A percentile compares a stretch with the other conserved stretches of the same genome.
These are phyloP conservation scores for Dothistroma septosporum DNA, from an alignment of 2,329 filamentous ascomycete species.

Conservation along the genomic window DNA sequence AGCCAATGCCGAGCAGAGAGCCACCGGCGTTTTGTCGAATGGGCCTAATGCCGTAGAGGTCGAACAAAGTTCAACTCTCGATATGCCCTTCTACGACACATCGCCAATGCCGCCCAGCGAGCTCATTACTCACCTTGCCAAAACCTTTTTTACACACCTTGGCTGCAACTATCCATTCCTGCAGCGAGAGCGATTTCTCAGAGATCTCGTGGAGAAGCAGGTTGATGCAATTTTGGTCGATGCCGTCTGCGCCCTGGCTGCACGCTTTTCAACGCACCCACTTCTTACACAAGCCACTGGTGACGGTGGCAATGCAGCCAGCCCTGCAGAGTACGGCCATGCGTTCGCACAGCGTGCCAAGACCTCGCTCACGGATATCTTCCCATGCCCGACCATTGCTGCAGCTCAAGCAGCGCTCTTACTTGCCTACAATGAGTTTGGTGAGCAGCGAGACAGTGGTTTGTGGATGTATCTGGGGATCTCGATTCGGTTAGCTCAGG, in stretches of 20 bases:
- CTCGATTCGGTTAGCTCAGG: constrained; percentile 76
- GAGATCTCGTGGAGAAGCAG: constrained; percentile 73
- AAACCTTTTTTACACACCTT: constrained; percentile 75
- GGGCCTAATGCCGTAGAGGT: constrained; percentile 29
- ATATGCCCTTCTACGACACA: constrained; percentile 69
- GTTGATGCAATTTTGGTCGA: constrained; percentile 83
- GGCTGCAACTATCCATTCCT: constrained; percentile 85
- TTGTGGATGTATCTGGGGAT: constrained; percentile 92
- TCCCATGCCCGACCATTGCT: constrained; percentile 75
- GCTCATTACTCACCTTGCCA: constrained; percentile 70
- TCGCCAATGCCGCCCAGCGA: constrained; percentile 67
- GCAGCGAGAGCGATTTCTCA: constrained; percentile 65
- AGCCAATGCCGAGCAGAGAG: constrained; percentile 15
- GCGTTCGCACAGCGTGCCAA: constrained; percentile 79
- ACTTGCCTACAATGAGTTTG: constrained; percentile 85
- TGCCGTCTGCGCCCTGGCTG: constrained; percentile 75
- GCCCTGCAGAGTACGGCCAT: constrained; percentile 65
- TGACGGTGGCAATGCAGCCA: constrained; percentile 43
- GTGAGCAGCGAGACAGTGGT: constrained; percentile 80
- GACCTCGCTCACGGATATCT: constrained; percentile 75
- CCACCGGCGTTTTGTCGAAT: constrained; percentile 22
- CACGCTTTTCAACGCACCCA: constrained; percentile 67
- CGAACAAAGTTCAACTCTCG: constrained; percentile 43
- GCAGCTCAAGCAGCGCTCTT: constrained; percentile 80
- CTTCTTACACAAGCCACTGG: constrained; percentile 43